A percentile compares a stretch with the other conserved stretches of the same genome.
These are phyloP conservation scores for Graphilbum sp. DNA, from an alignment of 2,329 filamentous ascomycete genomes.

Conservation along the genomic window DNA sequence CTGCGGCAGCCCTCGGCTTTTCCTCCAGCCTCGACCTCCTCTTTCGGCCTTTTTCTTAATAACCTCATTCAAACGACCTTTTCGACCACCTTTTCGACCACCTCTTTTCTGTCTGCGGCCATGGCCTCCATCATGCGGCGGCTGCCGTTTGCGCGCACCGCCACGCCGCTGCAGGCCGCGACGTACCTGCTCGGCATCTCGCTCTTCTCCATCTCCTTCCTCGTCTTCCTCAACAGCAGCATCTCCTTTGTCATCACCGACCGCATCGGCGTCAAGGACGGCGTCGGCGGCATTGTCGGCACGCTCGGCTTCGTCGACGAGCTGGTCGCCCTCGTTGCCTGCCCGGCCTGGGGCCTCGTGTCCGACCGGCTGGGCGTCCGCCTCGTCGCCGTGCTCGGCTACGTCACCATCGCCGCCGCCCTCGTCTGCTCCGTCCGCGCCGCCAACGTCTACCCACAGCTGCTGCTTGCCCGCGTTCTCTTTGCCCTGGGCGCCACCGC, in stretches of 20 bases:
- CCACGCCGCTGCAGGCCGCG: conserved; percentile 44
- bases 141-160: conserved; percentile 41
- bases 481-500: conserved; percentile 91
- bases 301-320: conserved; percentile 78
- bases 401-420: conserved; percentile 61
- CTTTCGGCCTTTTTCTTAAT: too few species aligned
- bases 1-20: too few species aligned
- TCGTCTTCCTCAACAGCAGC: conserved; percentile 76
- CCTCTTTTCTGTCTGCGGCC: not conserved
- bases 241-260: conserved; percentile 77
- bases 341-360: conserved; percentile 62
- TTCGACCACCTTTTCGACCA: too few species aligned
- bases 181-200: conserved; percentile 71
- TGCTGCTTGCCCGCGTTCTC: conserved; percentile 67
- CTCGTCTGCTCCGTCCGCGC: conserved; percentile 74
- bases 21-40: too few species aligned
- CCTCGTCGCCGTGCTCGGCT: conserved; percentile 59
- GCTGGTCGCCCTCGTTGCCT: conserved; percentile 64
- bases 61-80: too few species aligned
- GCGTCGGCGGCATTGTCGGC: conserved; percentile 66
- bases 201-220: conserved; percentile 75
- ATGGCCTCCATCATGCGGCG: conserved; percentile 20
- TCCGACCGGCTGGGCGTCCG: conserved; percentile 65
- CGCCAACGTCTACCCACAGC: conserved; percentile 70
- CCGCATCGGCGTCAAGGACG: conserved; percentile 55